These are phyloP conservation scores for Saccharomyces paradoxus DNA, from an alignment of 805 yeast species.

Conservation along the genomic window DNA sequence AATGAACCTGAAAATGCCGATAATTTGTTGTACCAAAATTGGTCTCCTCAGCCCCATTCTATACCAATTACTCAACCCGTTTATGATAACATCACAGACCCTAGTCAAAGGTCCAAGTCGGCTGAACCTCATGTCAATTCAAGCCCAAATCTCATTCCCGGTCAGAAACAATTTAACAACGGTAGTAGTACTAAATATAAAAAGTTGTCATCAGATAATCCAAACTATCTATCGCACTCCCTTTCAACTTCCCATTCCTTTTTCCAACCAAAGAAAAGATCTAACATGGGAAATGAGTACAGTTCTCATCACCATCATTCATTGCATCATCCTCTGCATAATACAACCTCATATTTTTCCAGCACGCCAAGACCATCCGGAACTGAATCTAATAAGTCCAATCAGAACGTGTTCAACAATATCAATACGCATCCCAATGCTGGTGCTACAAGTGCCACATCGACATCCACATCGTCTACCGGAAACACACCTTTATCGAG, in stretches of 20 bases:
- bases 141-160: background rate
- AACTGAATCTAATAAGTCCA: background rate
- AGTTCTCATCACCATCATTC: background rate
- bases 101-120: constrained; percentile 35
- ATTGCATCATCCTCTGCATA: background rate
- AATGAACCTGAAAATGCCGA: background rate
- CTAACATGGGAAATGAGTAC: background rate
- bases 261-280: background rate
- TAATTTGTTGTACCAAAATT: constrained; percentile 14
- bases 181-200: background rate
- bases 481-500: constrained; percentile 31
- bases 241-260: background rate
- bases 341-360: background rate
- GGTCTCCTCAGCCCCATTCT: constrained; percentile 32
- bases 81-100: constrained; percentile 27
- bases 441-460: background rate
- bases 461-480: constrained; percentile 4
- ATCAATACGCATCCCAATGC: background rate
- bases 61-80: constrained; percentile 32
- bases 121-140: constrained; percentile 33
- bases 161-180: background rate
- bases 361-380: background rate
- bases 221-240: background rate
- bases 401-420: background rate
- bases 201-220: background rate